Conservation (phyloP, 2,329 filamentous ascomycete species). For the Beauveria asiatica region DNA sequence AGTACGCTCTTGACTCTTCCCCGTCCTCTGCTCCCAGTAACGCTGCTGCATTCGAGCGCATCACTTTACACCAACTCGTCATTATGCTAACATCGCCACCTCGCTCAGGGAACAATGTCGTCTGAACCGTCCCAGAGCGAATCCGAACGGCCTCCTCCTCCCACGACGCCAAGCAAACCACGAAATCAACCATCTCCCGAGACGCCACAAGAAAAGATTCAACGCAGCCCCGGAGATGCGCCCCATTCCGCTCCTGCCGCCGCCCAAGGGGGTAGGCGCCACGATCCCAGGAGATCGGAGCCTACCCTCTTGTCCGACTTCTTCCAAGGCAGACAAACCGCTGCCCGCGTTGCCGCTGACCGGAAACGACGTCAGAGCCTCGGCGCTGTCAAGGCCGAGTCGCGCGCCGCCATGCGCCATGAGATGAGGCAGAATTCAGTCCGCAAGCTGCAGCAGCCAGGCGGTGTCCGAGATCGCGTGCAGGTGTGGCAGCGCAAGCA, state of each 20-base stretch:
- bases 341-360: slow-evolving; percentile 45
- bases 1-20: not conserved
- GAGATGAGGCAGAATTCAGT: slow-evolving; percentile 53
- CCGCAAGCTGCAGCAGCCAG: slow-evolving; percentile 51
- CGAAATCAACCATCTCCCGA: not conserved
- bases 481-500: slow-evolving; percentile 78
- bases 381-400: slow-evolving; percentile 48
- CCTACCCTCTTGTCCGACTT: slow-evolving; percentile 48
- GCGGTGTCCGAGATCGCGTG: slow-evolving; percentile 69
- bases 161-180: slow-evolving; percentile 10
- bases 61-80: not conserved
- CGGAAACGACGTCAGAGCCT: slow-evolving; percentile 47
- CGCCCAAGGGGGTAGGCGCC: slow-evolving; percentile 22
- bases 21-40: not conserved
- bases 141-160: not conserved
- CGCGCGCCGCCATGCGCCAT: slow-evolving; percentile 25
- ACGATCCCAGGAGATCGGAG: slow-evolving; percentile 30
- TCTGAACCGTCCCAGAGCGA: slow-evolving; percentile 11
- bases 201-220: slow-evolving; percentile 11
- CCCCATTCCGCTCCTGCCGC: slow-evolving; percentile 36
- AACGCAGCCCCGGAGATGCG: slow-evolving; percentile 17
- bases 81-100: not conserved
- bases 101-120: slow-evolving; percentile 4
- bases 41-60: not conserved
- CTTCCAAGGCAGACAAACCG: slow-evolving; percentile 46